Base-by-base conservation (phyloP, 2,329 filamentous ascomycete genomes). In the Diaporthe aspalathi region DNA sequence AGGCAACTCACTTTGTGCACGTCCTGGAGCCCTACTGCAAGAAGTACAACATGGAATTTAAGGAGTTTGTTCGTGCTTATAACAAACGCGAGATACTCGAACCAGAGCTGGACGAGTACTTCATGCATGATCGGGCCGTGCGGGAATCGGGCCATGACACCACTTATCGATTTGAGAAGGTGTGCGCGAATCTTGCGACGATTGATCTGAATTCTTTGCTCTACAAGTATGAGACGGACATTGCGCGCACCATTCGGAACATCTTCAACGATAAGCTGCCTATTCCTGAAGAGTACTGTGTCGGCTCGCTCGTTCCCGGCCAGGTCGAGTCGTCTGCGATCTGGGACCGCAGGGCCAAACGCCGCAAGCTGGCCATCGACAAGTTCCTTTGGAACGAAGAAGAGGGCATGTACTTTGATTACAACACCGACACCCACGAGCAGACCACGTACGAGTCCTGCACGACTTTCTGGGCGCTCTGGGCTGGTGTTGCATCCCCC, bases 111-210 rank as follows among this genome's bases (percentile, higher is more conserved):
- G 96, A 99, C 78, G 91, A 95, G 57, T 99, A 98, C 83, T 98
- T 98, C 83, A 84, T 97, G 79, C 96, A 99, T 80, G 96, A 99
- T 80, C 93, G 96, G 72, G 95, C 95, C 2, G 95, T 98, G 43
- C 92, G 96, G 75, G 96, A 99, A 82, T 98, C 95, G 22, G 96
- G 96, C 16, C 96, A 99, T 81, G 96, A 99, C 80, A 99, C 96
- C 2, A 93, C 93, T 20, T 98, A 98, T 82, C 93, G 96, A 22
- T 87, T 99, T 24, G 96, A 98, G 82, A 92, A 90, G 57, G 88
- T 97, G 29, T 95, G 93, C 76, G 96, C 94, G 14, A 90, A 98
- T 79, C 86, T 98, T 32, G 96, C 95, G 14, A 98, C 95, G 0
- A 94, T 98, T 72, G 96, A 99, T 78, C 87, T 98, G 69, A 98